Base-by-base conservation (phyloP, 257 asterid genomes). In the Agastache rugosa region DNA sequence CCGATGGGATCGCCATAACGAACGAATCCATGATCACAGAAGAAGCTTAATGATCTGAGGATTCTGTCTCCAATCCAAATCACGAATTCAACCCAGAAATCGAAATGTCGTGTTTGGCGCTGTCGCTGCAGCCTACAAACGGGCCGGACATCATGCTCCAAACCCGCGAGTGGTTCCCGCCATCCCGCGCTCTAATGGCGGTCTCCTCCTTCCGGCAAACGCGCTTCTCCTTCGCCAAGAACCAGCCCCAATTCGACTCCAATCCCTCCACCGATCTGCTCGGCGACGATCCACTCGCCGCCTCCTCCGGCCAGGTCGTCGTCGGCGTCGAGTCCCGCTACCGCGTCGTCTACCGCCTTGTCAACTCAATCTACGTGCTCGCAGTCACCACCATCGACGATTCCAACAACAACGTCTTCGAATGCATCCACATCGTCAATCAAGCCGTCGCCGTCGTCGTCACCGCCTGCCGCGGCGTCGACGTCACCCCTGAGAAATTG, bases 91-190 rank as follows among this genome's bases (percentile, higher is more conserved):
- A 47, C 20, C 51, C n/a, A 47, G 54, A 47, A 44, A 22, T 11
- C 34, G 11, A 2, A 20, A 73, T 94, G 97, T 91, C 97, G 63
- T 94, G 98, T 75, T 81, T 94, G 47, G 97, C 96, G 25, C 82
- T 94, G 11, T 84, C 98, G 20, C 97, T 94, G 22, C 97, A 94
- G 68, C 98, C 98, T 66, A 63, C 96, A 14, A 90, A 87, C 67
- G 98, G 98, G 0, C 85, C 94, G 62, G 93, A 94, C 79, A 82
- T 94, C 63, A 76, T 94, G 76, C 96, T 91, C 80, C 98, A 91
- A 72, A 91, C 97, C 72, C 97, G 98, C 4, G 98, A 94, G 74
- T 94, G 98, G 98, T 90, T 90, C 55, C 98, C 98, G 5, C 97
- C 98, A 27, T 86, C 96, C 41, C 93, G 97, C 22, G 97, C 97